Conservation (phyloP, 2,329 filamentous ascomycete genomes). For the Metarhizium anisopliae region DNA sequence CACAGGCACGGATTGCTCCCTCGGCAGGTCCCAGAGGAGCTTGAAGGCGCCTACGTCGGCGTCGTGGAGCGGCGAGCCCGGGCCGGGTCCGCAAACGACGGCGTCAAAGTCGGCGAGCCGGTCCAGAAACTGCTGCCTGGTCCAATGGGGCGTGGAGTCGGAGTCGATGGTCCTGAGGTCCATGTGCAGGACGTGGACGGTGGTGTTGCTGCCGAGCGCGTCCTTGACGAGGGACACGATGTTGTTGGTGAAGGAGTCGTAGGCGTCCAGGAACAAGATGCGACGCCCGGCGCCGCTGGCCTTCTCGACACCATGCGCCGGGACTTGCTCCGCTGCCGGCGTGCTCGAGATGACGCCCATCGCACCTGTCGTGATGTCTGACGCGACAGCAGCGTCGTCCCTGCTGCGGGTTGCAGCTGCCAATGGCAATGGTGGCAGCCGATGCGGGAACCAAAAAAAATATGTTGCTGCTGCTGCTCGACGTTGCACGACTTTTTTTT, state of each 20-base stretch:
- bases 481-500: too few species aligned
- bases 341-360: conserved; percentile 3
- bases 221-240: conserved; percentile 75
- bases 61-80: conserved; percentile 64
- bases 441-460: not conserved
- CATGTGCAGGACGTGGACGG: conserved; percentile 32
- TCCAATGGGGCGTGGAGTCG: conserved; percentile 40
- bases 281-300: conserved; percentile 16
- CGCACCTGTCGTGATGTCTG: not conserved
- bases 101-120: conserved; percentile 60
- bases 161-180: conserved; percentile 53
- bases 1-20: conserved; percentile 58
- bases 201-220: conserved; percentile 57
- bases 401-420: not conserved
- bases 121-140: conserved; percentile 29
- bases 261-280: conserved; percentile 88
- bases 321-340: not conserved
- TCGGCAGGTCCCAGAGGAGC: conserved; percentile 60
- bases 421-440: not conserved
- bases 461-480: too few species aligned
- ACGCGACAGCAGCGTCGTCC: not conserved
- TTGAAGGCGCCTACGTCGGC: conserved; percentile 78
- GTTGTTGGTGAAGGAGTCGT: conserved; percentile 96
- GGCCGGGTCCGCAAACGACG: conserved; percentile 83
- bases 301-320: not conserved